Evolutionary conservation across 768 basidiomycete genomes (phyloP).

Genomic region (Strobilomyces dryophilus): DNA sequence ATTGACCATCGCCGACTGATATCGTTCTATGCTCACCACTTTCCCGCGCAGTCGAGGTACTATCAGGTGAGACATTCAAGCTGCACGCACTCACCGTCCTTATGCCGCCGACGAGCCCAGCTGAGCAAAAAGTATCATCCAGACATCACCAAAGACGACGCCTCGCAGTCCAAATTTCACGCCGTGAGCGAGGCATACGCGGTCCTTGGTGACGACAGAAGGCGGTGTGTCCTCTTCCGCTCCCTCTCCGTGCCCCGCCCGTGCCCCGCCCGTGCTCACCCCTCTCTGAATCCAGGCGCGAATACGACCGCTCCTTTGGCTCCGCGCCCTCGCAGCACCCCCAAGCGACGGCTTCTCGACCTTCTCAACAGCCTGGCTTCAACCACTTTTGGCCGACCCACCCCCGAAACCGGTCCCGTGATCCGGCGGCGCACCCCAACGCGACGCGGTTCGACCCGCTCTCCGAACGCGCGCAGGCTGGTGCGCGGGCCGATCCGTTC

Average conservation of each 20-base stretch:
- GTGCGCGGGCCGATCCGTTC: slow-evolving; percentile 18
- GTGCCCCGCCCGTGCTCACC: neutral
- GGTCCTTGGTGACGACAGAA: slow-evolving; percentile 42
- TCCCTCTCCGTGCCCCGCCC: too few species aligned
- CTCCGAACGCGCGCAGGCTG: slow-evolving; percentile 7
- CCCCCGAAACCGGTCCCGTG: slow-evolving; percentile 19
- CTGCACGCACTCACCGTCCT: neutral
- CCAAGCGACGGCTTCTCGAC: slow-evolving; percentile 28
- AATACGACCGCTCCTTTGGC: slow-evolving; percentile 26
- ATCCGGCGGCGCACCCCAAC: slow-evolving; percentile 7
- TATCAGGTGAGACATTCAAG: slow-evolving; percentile 20
- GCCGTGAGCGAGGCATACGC: slow-evolving; percentile 46
- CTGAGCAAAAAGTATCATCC: slow-evolving; percentile 48
- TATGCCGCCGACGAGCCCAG: slow-evolving; percentile 19
- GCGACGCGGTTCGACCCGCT: slow-evolving; percentile 8
- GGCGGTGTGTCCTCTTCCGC: slow-evolving; percentile 30
- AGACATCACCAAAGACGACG: slow-evolving; percentile 37
- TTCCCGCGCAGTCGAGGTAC: slow-evolving; percentile 23
- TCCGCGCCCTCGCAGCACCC: slow-evolving; percentile 22
- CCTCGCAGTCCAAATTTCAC: slow-evolving; percentile 39
- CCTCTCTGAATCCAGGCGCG: slow-evolving; percentile 19
- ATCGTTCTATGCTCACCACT: neutral
- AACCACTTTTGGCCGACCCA: slow-evolving; percentile 27
- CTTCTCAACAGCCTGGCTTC: slow-evolving; percentile 22
- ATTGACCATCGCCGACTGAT: neutral